Evolutionary conservation across 768 basidiomycete genomes (phyloP).

Genomic region (Calvatia gigantea): DNA sequence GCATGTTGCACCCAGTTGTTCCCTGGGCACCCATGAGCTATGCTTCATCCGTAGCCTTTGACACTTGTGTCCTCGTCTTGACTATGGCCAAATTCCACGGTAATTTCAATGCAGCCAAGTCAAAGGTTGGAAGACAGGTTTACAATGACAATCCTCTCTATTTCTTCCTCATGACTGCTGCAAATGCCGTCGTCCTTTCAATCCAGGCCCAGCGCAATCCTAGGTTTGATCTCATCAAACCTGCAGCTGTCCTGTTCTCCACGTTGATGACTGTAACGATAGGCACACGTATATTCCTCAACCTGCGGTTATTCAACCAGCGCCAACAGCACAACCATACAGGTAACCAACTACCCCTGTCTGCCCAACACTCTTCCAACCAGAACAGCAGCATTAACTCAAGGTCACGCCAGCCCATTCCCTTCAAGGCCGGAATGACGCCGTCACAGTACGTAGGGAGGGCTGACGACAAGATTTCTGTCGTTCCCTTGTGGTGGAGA

Average conservation of each 20-base stretch:
- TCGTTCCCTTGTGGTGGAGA: too few relatives aligned
- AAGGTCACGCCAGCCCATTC: not conserved
- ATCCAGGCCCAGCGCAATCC: constrained; percentile 6
- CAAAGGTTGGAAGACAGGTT: constrained; percentile 1
- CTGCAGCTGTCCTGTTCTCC: constrained; percentile 6
- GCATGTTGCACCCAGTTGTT: constrained; percentile 1
- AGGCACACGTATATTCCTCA: constrained; percentile 8
- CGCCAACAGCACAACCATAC: not conserved
- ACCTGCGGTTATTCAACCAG: constrained; percentile 2
- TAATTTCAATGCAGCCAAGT: not conserved
- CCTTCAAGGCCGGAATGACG: not conserved
- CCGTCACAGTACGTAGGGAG: not conserved
- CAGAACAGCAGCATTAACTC: not conserved
- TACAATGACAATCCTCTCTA: constrained; percentile 6
- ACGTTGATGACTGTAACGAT: constrained; percentile 9
- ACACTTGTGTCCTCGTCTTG: constrained; percentile 5
- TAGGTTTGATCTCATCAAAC: constrained; percentile 7
- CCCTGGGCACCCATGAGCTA: constrained; percentile 10
- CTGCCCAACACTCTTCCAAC: not conserved
- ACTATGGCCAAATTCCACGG: constrained; percentile 2
- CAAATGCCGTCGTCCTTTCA: not conserved
- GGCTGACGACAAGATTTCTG: too few relatives aligned
- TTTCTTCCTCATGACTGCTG: constrained; percentile 7
- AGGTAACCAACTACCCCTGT: not conserved
- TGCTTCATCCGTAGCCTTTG: constrained; percentile 7